Evolutionary conservation across 345 rosid genomes (phyloP), one percentile per base, ranked within the genome.

Genomic region (Melaleuca quinquenervia): DNA sequence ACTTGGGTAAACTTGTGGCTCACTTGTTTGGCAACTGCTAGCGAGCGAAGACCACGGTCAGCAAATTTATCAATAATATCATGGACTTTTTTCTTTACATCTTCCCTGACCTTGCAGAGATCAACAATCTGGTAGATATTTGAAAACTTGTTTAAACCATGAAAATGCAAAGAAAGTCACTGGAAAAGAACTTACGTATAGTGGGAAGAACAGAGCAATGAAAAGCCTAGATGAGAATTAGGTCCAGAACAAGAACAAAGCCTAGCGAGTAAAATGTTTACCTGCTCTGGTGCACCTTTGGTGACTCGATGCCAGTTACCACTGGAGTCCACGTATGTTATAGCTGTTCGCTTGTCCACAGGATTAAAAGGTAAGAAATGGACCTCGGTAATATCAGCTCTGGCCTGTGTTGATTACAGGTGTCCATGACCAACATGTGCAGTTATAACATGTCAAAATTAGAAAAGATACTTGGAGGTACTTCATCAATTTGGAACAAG

Each of bases 221-320:
- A 3, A 29, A 54, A 58, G 24, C 26, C 26, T 22, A 29, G 20
- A 48, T 55, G 45, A 29, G 45, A 82, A 36, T 49, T 26, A 10
- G 50, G 60, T 50, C 32, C 36, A 24, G 64, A n/a, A 60, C 29
- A 24, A 49, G 36, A 7, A 36, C 49, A 27, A 22, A 48, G 50
- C 49, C 41, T 7, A 20, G 20, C 74, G 9, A 51, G 75, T 54
- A 20, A 86, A 21, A 56, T 45, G 85, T 70, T 70, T 85, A 95
- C 96, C 93, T 95, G 98, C 87, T 95, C 98, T 22, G 98, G 97
- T 7, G 97, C 95, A 24, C 98, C 98, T 90, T 95, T 95, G 91
- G 97, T 94, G 86, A 91, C 89, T 89, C 98, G 88, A 86, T 95
- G 95, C 98, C 98, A 95, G 53, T 85, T 89, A 27, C 95, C 98